Conservation (phyloP, 2,329 filamentous ascomycete species). For the Fusarium sp. region DNA sequence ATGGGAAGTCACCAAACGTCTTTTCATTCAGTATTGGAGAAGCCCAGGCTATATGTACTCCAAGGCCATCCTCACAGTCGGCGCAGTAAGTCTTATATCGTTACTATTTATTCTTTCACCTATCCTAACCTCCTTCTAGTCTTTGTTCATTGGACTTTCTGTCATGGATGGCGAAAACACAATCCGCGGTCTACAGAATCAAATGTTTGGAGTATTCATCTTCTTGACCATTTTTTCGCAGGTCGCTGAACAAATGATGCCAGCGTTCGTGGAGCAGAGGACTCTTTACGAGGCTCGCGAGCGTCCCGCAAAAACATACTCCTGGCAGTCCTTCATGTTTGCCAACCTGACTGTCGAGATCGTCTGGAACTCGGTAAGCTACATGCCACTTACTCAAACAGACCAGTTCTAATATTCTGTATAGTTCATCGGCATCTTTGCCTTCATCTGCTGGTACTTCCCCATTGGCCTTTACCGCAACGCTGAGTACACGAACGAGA, state of each 20-base stretch:
- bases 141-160: slow-evolving; percentile 73
- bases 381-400: accelerated
- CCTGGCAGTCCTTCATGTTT: slow-evolving; percentile 72
- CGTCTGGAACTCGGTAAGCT: slow-evolving; percentile 69
- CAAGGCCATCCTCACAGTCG: slow-evolving; percentile 43
- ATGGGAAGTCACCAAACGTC: slow-evolving; percentile 46
- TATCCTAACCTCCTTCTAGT: neutral
- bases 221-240: slow-evolving; percentile 73
- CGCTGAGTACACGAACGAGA: slow-evolving; percentile 59
- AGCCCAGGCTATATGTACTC: slow-evolving; percentile 69
- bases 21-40: slow-evolving; percentile 46
- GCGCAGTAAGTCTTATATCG: slow-evolving; percentile 38
- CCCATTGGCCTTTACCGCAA: slow-evolving; percentile 70
- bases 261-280: slow-evolving; percentile 73
- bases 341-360: slow-evolving; percentile 69
- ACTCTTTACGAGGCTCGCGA: slow-evolving; percentile 75
- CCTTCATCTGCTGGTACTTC: slow-evolving; percentile 73
- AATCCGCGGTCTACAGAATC: slow-evolving; percentile 72
- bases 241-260: slow-evolving; percentile 72
- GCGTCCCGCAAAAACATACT: slow-evolving; percentile 71
- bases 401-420: accelerated
- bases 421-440: slow-evolving; percentile 52
- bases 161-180: slow-evolving; percentile 68
- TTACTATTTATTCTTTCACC: accelerated
- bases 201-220: slow-evolving; percentile 77